Conservation (phyloP, 129 eudicot species). For the Arctium lappa region DNA sequence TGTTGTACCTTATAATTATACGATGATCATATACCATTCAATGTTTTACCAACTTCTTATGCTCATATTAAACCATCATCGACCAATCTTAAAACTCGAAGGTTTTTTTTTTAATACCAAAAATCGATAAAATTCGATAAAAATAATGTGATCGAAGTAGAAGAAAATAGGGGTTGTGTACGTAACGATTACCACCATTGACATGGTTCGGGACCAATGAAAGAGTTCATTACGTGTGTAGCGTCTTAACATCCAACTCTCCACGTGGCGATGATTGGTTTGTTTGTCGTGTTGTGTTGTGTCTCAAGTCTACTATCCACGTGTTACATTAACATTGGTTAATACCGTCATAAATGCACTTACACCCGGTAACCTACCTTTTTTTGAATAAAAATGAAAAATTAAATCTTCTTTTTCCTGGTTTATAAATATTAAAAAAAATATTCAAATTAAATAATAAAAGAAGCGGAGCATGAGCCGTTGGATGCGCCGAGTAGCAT, state of each 20-base stretch:
- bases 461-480: not conserved
- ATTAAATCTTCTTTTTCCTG: not conserved
- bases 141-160: not conserved
- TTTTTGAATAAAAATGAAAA: too few relatives aligned
- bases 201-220: constrained; percentile 5
- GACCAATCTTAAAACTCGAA: not conserved
- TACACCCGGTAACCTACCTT: not conserved
- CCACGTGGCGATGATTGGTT: constrained; percentile 6
- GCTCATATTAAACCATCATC: too few relatives aligned
- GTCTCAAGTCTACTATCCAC: constrained; percentile 8
- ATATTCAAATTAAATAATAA: too few relatives aligned
- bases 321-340: not conserved
- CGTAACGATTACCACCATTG: constrained; percentile 1
- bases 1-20: too few relatives aligned
- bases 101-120: too few relatives aligned
- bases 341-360: not conserved
- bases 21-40: too few relatives aligned
- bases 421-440: too few relatives aligned
- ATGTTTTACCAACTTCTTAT: not conserved
- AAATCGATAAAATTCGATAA: not conserved
- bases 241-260: constrained; percentile 1
- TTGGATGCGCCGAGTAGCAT: not conserved
- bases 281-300: constrained; percentile 7
- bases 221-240: not conserved
- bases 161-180: not conserved